Percentiles rank a stretch among this genome's conserved stretches.
Evolutionary conservation across 2,329 filamentous ascomycete species (phyloP).

Genomic region (Aspergillus bombycis): DNA sequence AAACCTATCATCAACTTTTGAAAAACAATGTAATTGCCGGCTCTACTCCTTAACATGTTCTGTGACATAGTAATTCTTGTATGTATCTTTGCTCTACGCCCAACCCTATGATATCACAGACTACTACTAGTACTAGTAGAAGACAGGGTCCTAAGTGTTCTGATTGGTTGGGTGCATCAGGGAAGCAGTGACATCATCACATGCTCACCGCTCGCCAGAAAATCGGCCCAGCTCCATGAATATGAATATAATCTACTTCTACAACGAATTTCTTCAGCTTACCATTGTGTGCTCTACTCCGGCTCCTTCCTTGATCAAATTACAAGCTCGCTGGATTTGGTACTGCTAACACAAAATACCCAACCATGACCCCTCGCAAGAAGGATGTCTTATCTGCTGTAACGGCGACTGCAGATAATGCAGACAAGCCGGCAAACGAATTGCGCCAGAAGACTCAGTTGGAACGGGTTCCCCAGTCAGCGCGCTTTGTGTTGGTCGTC

Average conservation of each 20-base stretch:
- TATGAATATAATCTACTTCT: neutral
- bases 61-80: constrained; percentile 4
- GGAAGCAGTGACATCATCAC: constrained; percentile 39
- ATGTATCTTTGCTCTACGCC: neutral
- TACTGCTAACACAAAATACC: neutral
- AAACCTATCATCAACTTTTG: neutral
- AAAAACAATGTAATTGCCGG: neutral
- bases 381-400: constrained; percentile 22
- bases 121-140: no score
- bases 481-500: constrained; percentile 52
- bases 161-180: constrained; percentile 1
- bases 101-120: no score
- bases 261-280: neutral
- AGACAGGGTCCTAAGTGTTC: neutral
- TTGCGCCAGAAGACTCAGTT: constrained; percentile 22
- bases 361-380: constrained; percentile 27
- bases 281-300: neutral
- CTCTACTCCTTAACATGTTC: constrained; percentile 10
- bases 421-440: constrained; percentile 7
- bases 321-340: neutral
- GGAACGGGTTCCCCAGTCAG: constrained; percentile 32
- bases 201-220: constrained; percentile 33
- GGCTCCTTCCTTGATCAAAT: neutral
- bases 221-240: constrained; percentile 14
- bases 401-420: constrained; percentile 13